phyloP scores from a whole-genome alignment of 1,139 yeast species.

The Spathaspora sp. region DNA sequence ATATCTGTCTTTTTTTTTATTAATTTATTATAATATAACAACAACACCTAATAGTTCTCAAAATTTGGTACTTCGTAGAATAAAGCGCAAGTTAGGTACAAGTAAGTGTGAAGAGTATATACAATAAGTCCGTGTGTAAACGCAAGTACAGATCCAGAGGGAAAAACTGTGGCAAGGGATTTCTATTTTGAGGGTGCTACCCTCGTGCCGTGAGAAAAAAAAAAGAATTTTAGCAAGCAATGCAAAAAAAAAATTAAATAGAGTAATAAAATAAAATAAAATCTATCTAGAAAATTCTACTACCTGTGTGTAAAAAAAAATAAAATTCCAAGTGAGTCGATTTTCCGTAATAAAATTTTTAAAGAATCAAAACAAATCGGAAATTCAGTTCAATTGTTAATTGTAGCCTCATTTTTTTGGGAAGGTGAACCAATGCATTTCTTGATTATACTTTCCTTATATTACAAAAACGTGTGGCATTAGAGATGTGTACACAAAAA shows the following conservation, averaged over 20 bases:
- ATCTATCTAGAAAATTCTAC: slow-evolving; percentile 1
- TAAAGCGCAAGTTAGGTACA: neutral
- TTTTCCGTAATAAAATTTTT: neutral
- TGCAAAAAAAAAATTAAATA: neutral
- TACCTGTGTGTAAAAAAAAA: neutral
- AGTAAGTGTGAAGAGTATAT: no score
- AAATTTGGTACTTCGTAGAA: neutral
- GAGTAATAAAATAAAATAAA: neutral
- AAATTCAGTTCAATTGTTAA: neutral
- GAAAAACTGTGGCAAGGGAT: slow-evolving; percentile 1
- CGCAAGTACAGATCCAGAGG: no score
- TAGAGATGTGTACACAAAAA: neutral
- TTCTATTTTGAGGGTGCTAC: slow-evolving; percentile 2
- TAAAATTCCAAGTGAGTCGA: neutral
- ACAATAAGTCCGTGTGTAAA: no score
- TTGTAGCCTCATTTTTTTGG: neutral
- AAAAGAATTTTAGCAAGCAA: neutral
- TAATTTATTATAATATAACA: slow-evolving; percentile 2
- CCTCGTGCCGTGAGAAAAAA: slow-evolving; percentile 1
- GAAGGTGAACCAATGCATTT: neutral
- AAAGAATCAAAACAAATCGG: no score
- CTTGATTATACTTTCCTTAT: neutral
- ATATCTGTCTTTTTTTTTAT: slow-evolving; percentile 3
- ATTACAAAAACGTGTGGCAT: neutral
- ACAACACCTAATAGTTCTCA: neutral